Percentiles rank a stretch among this genome's conserved stretches.
These are phyloP conservation scores for Mortierella sp. DNA, from an alignment of 371 early-diverging fungal species.

Conservation along the genomic window DNA sequence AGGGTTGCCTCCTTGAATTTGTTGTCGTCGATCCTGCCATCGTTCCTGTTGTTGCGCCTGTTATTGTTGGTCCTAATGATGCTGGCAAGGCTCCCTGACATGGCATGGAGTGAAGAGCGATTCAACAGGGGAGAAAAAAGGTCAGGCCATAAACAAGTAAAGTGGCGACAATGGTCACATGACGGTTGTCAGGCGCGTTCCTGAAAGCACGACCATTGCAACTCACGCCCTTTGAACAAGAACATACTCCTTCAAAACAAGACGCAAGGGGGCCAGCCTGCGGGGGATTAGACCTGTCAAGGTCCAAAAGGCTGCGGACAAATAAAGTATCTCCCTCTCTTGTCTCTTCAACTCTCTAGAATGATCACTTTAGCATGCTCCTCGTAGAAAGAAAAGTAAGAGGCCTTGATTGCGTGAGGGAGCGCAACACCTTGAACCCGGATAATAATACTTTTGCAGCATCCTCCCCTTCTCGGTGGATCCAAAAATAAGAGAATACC, in stretches of 20 bases:
- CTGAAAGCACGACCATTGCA: neutral
- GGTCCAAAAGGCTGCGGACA: no score
- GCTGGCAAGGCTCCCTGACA: neutral
- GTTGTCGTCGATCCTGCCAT: neutral
- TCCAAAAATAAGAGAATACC: neutral
- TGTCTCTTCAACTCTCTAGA: no score
- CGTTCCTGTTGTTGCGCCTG: neutral
- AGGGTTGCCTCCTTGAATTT: neutral
- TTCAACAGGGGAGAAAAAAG: neutral
- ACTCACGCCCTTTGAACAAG: neutral
- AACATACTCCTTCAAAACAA: no score
- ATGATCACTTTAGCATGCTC: no score
- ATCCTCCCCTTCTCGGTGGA: no score
- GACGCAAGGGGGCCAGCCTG: no score
- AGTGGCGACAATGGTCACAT: neutral
- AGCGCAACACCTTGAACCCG: no score
- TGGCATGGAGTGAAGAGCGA: neutral
- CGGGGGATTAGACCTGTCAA: no score
- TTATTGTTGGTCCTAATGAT: neutral
- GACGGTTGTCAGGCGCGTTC: neutral
- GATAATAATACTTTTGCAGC: constrained; percentile 1
- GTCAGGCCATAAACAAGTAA: neutral
- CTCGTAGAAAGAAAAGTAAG: neutral
- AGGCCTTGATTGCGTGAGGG: no score
- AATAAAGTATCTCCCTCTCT: no score